phyloP scores from a whole-genome alignment of 257 asterid species.

The Ehretia macrophylla region DNA sequence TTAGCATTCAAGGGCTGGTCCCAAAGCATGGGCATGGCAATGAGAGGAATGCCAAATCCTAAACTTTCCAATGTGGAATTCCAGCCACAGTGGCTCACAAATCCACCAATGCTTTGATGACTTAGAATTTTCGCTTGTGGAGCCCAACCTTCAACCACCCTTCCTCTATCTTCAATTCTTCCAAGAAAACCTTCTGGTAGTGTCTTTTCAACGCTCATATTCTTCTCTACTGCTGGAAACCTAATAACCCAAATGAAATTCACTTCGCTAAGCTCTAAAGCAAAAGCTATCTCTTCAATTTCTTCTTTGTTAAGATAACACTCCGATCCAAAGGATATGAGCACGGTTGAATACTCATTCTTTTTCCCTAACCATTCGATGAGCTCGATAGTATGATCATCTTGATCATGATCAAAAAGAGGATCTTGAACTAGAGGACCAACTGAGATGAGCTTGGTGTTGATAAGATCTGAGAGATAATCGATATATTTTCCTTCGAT shows the following conservation, averaged over 20 bases:
- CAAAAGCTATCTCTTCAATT: slow-evolving; percentile 40
- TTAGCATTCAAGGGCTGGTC: slow-evolving; percentile 38
- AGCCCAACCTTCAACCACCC: slow-evolving; percentile 28
- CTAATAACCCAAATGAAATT: slow-evolving; percentile 55
- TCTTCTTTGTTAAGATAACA: slow-evolving; percentile 39
- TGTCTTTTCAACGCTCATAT: slow-evolving; percentile 16
- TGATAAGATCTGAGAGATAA: slow-evolving; percentile 11
- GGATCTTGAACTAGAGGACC: slow-evolving; percentile 23
- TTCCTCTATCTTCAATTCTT: slow-evolving; percentile 22
- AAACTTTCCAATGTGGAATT: slow-evolving; percentile 27
- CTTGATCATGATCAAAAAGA: background rate
- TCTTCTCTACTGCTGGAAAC: slow-evolving; percentile 31
- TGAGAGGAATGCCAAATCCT: slow-evolving; percentile 30
- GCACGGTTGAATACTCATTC: slow-evolving; percentile 29
- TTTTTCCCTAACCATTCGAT: slow-evolving; percentile 45
- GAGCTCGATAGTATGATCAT: slow-evolving; percentile 5
- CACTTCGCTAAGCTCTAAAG: slow-evolving; percentile 42
- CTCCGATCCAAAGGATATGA: slow-evolving; percentile 58
- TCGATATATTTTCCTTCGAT: slow-evolving; percentile 48
- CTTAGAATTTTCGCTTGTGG: slow-evolving; percentile 26
- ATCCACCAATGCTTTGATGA: slow-evolving; percentile 28
- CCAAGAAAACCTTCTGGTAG: slow-evolving; percentile 28
- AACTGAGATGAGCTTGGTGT: slow-evolving; percentile 20
- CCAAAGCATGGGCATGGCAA: slow-evolving; percentile 29
- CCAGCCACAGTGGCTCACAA: slow-evolving; percentile 38